Evolutionary conservation across 345 rosid genomes (phyloP), one percentile per base, ranked within the genome.

Genomic region (Reutealis trisperma): DNA sequence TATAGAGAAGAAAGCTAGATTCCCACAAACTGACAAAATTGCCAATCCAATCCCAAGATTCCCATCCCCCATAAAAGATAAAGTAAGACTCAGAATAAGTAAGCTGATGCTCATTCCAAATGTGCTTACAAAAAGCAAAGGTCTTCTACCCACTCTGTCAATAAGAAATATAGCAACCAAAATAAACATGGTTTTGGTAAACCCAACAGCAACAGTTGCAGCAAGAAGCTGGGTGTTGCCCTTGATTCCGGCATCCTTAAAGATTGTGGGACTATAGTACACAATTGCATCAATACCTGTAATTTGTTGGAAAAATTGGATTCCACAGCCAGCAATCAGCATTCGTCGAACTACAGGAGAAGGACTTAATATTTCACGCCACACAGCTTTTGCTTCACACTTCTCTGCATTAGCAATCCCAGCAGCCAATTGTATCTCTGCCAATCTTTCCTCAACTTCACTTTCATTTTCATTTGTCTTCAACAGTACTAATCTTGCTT

Each of bases 1-100:
- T 44, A 74, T 52, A 16, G 81, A 82, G 76, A 82, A 82, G 79
- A 82, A 82, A 30, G 84, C 81, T 24, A 82, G 78, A 63, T 77
- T 79, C 13, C 22, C 77, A 60, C 78, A 79, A 47, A 79, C 82
- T 60, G 74, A 67, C 51, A 74, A 62, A 22, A 79, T 61, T 67
- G 82, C 77, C 32, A 79, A 60, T 16, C 30, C 58, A 73, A 79
- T 73, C 69, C 83, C 78, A 41, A 80, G 22, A 27, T 74, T 57
- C 54, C 75, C 79, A 68, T 70, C 51, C 2, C 59, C 47, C 51
- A 32, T 37, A 7, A 80, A 60, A 16, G 44, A 11, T 47, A 79
- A 27, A 63, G 78, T 42, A 14, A 75, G 24, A 62, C 83, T 70
- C 45, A 79, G 37, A 52, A 41, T 34, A 13, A 69, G 71, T 32